A percentile compares a stretch with the other conserved stretches of the same genome.
These are phyloP conservation scores for Puccinia polysora DNA, from an alignment of 1,284 basidiomycete species.

Conservation along the genomic window DNA sequence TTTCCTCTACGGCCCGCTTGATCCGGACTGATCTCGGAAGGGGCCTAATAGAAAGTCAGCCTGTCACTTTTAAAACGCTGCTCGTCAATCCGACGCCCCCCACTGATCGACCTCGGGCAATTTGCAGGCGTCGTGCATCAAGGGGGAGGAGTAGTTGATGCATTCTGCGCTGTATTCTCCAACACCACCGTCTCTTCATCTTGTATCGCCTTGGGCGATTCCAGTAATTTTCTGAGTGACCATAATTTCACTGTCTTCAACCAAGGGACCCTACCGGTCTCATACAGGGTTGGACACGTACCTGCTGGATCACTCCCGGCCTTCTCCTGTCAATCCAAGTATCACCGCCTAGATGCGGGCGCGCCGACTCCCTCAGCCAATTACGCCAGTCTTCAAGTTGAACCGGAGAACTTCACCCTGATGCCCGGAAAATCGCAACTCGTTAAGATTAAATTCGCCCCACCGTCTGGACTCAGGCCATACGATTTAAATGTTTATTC, in stretches of 20 bases:
- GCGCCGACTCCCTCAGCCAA: not conserved
- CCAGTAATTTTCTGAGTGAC: not conserved
- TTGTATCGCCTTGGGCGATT: conserved; percentile 27
- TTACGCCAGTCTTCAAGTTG: conserved; percentile 11
- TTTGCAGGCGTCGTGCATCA: conserved; percentile 31
- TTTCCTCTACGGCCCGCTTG: conserved; percentile 15
- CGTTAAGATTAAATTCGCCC: conserved; percentile 5
- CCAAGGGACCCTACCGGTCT: conserved; percentile 11
- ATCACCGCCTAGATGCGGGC: conserved; percentile 9
- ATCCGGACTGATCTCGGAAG: conserved; percentile 5
- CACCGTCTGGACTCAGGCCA: conserved; percentile 8
- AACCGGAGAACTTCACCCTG: conserved; percentile 9
- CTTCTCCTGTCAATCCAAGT: conserved; percentile 16
- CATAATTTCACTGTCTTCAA: conserved; percentile 23
- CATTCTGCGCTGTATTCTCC: conserved; percentile 40
- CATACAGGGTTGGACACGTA: conserved; percentile 18
- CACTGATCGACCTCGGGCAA: not conserved
- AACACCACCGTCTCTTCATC: conserved; percentile 37
- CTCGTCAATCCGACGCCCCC: not conserved
- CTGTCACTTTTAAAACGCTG: no score
- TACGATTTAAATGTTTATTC: conserved; percentile 38
- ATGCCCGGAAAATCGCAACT: conserved; percentile 15
- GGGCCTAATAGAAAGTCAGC: conserved; percentile 22
- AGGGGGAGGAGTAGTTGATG: conserved; percentile 42
- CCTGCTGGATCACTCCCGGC: conserved; percentile 20